Base-by-base conservation (phyloP, 495 filamentous ascomycete species). In the Trypethelium eluteriae region DNA sequence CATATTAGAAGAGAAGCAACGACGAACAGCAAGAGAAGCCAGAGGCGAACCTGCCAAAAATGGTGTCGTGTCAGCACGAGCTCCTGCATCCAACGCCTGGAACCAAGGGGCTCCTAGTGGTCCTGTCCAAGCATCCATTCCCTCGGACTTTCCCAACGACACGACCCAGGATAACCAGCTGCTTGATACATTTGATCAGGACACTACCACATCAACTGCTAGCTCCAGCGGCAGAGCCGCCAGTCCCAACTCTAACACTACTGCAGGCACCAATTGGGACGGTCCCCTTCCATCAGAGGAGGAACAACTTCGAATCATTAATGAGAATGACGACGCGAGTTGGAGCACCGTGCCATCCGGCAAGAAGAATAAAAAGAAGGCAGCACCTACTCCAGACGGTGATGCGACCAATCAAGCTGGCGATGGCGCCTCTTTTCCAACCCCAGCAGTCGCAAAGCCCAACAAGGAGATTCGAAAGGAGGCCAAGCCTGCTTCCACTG, bases 11-110 rank as follows among this genome's bases (percentile, higher is more conserved):
- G 91, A 96, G 77, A 88, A 89, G 75, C 91, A 95, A 78, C 81
- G 90, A 68, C 86, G 91, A 69, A 83, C 85, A 66, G 90, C 91
- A 64, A 85, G 92, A 69, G 86, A 90, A 72, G 82, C 88, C 64
- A 89, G 93, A 76, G 91, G 91, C 67, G 84, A 88, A 63, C 81
- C 84, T 35, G 82, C 89, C 62, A 88, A 88, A 68, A 89, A 92
- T 74, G 88, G 90, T 66, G 81, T 89, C 11, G 83, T 83, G 7
- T 72, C 80, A 25, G 83, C 82, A 66, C 80, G 82, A 74, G 80
- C 84, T 38, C 78, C 83, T 25, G 73, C 84, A 41, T 82, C 80
- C 68, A 85, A 84, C 73, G 85, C 81, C 49, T 93, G 91, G 88
- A 76, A 72, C 63, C 78, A 57, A 36, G 53, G 53, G n/a, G 72